A percentile compares a stretch with the other conserved stretches of the same genome.
Evolutionary conservation across 208 protist genomes (phyloP).

Genomic region (Balamuthia mandrillaris): DNA sequence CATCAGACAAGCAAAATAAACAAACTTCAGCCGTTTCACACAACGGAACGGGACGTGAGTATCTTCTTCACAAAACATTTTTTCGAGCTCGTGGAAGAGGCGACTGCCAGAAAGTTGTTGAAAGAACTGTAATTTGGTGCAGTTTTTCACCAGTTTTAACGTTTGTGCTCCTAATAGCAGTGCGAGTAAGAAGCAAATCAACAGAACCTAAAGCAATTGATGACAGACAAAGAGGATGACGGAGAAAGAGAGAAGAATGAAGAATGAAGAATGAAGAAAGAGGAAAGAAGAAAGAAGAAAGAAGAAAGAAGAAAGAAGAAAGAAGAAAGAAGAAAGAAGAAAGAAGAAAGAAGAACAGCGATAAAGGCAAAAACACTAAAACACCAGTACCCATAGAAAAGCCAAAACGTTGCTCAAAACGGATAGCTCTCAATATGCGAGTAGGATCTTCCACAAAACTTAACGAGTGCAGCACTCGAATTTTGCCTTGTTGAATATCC

Average conservation of each 20-base stretch:
- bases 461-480: constrained; percentile 28
- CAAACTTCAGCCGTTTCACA: not conserved
- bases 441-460: constrained; percentile 37
- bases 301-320: not conserved
- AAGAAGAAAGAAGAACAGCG: not conserved
- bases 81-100: not conserved
- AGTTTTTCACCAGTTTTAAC: not conserved
- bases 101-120: not conserved
- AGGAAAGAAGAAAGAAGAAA: not conserved
- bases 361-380: no score
- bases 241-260: not conserved
- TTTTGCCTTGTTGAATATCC: not conserved
- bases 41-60: not conserved
- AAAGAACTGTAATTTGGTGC: constrained; percentile 16
- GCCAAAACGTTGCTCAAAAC: constrained; percentile 25
- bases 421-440: constrained; percentile 2
- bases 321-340: not conserved
- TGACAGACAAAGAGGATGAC: no score
- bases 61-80: not conserved
- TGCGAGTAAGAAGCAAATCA: no score
- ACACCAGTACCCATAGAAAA: constrained; percentile 12
- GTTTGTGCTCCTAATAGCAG: constrained; percentile 19
- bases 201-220: no score
- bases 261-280: not conserved
- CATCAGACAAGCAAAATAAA: not conserved